Percentiles rank a stretch among this genome's conserved stretches.
Evolutionary conservation across 305 asterid genomes (phyloP).

Genomic region (Salvia sclarea): DNA sequence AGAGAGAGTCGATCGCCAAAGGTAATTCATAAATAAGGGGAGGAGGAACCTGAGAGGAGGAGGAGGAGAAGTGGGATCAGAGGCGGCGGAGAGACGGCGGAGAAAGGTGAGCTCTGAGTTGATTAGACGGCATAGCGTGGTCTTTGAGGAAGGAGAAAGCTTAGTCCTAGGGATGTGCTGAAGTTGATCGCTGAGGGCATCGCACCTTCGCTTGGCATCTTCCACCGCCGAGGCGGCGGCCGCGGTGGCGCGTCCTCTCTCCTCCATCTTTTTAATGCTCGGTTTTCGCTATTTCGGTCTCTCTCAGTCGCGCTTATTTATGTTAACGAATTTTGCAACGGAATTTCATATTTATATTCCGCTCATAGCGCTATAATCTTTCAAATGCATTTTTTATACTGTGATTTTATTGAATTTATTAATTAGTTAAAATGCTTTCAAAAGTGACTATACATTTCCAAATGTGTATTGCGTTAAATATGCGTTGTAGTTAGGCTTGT

Average conservation of each 20-base stretch:
- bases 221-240: slow-evolving; percentile 37
- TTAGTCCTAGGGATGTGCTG: slow-evolving; percentile 32
- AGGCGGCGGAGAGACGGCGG: slow-evolving; percentile 48
- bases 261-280: slow-evolving; percentile 28
- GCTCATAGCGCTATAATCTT: no score
- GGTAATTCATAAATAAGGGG: not conserved
- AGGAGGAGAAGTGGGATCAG: slow-evolving; percentile 36
- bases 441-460: no score
- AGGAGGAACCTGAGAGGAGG: slow-evolving; percentile 48
- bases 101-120: slow-evolving; percentile 81
- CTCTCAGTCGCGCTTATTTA: not conserved
- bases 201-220: slow-evolving; percentile 64
- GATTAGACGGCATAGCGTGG: slow-evolving; percentile 65
- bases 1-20: not conserved
- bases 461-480: no score
- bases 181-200: slow-evolving; percentile 49
- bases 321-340: not conserved
- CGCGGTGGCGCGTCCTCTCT: slow-evolving; percentile 23
- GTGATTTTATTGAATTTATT: no score
- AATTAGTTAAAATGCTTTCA: no score
- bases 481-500: no score
- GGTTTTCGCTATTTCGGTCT: not conserved
- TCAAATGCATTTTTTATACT: no score
- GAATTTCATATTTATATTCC: no score
- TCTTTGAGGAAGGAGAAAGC: slow-evolving; percentile 42